Conservation (phyloP, 179 eudicot species). For the Silene coronaria region DNA sequence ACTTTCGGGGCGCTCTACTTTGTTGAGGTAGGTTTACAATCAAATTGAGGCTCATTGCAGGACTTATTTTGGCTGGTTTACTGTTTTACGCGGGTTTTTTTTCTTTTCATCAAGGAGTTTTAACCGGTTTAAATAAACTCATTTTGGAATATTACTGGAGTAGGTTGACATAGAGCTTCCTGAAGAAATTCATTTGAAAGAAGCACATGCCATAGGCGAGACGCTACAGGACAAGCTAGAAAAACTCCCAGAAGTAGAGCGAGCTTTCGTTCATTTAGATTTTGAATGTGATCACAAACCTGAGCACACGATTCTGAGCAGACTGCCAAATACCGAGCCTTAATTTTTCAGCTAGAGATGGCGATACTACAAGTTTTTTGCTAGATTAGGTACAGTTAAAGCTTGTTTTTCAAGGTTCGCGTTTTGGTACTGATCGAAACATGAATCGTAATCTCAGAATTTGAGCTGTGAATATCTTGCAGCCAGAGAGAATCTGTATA, state of each 20-base stretch:
- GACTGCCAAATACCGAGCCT: conserved; percentile 74
- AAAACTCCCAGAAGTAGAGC: conserved; percentile 80
- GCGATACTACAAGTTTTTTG: neutral
- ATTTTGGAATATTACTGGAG: neutral
- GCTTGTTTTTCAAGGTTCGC: too few species aligned
- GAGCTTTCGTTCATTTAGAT: conserved; percentile 97
- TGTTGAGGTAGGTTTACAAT: conserved; percentile 57
- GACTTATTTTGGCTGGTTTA: neutral
- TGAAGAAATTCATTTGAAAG: conserved; percentile 69
- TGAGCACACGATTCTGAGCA: conserved; percentile 73
- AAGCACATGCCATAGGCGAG: conserved; percentile 82
- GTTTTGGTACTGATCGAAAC: neutral
- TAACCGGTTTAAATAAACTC: neutral
- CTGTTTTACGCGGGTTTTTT: neutral
- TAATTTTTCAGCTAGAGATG: conserved; percentile 20
- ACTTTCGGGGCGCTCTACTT: conserved; percentile 88
- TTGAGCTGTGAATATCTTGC: neutral
- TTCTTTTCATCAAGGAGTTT: too few species aligned
- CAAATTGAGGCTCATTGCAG: neutral
- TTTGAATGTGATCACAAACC: conserved; percentile 91
- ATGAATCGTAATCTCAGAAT: neutral
- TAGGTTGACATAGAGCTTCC: conserved; percentile 96
- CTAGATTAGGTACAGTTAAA: too few species aligned
- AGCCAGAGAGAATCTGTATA: neutral
- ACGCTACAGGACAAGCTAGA: conserved; percentile 72